Conservation (phyloP, 1,284 basidiomycete species). For the Agroathelia rolfsii region DNA sequence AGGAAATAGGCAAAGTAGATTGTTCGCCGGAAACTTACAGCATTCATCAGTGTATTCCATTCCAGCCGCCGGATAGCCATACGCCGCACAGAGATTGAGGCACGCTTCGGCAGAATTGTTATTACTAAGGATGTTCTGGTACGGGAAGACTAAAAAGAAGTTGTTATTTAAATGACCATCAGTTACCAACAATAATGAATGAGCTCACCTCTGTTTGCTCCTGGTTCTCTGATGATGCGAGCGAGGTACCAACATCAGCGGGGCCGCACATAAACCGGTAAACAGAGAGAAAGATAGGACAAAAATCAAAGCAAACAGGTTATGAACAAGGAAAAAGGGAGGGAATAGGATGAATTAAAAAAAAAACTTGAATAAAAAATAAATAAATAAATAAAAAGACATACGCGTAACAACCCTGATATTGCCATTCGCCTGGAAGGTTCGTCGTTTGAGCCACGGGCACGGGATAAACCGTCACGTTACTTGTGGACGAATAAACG, state of each 20-base stretch:
- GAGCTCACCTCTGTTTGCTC: too few relatives aligned
- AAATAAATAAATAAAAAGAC: slow-evolving; percentile 17
- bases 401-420: slow-evolving; percentile 58
- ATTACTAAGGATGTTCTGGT: slow-evolving; percentile 44
- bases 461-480: slow-evolving; percentile 45
- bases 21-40: slow-evolving; percentile 33
- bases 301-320: slow-evolving; percentile 31
- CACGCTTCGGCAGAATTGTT: slow-evolving; percentile 58
- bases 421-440: slow-evolving; percentile 53
- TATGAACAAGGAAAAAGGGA: slow-evolving; percentile 38
- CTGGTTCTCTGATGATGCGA: slow-evolving; percentile 46
- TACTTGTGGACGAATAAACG: slow-evolving; percentile 47
- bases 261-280: background rate
- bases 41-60: slow-evolving; percentile 54
- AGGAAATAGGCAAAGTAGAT: background rate
- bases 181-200: too few relatives aligned
- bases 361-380: too few relatives aligned
- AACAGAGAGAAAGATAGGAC: background rate
- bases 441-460: slow-evolving; percentile 42
- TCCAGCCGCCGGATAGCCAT: slow-evolving; percentile 56
- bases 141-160: slow-evolving; percentile 39
- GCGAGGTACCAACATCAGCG: slow-evolving; percentile 23
- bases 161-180: too few relatives aligned
- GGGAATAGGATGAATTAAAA: too few relatives aligned
- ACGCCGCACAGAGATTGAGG: slow-evolving; percentile 51